A percentile compares a stretch with the other conserved stretches of the same genome.
Evolutionary conservation across 768 basidiomycete species (phyloP).

Genomic region (Leccinum uliginosum): DNA sequence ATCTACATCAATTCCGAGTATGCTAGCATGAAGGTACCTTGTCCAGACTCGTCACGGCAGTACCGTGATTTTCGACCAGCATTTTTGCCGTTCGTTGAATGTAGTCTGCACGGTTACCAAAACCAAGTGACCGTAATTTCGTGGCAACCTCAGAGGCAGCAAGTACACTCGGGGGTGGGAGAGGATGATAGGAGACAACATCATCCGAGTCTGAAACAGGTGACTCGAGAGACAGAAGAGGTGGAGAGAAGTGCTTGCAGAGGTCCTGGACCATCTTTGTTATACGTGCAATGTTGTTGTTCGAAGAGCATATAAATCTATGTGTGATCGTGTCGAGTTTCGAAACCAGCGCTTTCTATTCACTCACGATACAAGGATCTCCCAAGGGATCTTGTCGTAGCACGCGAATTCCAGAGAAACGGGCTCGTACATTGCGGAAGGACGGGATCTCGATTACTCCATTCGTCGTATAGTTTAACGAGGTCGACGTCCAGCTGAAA

Average conservation of each 20-base stretch:
- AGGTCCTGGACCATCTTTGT: constrained; percentile 88
- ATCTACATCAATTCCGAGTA: constrained; percentile 3
- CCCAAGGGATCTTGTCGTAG: constrained; percentile 92
- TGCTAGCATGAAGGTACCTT: constrained; percentile 48
- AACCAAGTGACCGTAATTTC: constrained; percentile 77
- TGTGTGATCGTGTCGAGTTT: constrained; percentile 7
- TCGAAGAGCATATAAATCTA: constrained; percentile 97
- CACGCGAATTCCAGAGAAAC: constrained; percentile 81
- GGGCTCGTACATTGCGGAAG: constrained; percentile 57
- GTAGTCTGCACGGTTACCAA: constrained; percentile 93
- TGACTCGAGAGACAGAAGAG: constrained; percentile 49
- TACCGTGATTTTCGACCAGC: constrained; percentile 55
- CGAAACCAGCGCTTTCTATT: constrained; percentile 1
- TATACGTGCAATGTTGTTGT: constrained; percentile 94
- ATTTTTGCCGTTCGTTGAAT: constrained; percentile 81
- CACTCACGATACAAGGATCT: constrained; percentile 88
- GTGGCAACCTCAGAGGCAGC: constrained; percentile 52
- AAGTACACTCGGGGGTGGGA: constrained; percentile 74
- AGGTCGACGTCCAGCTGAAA: constrained; percentile 85
- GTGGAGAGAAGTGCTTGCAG: constrained; percentile 69
- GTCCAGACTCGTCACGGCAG: constrained; percentile 53
- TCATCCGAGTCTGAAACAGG: constrained; percentile 29
- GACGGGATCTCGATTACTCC: constrained; percentile 69
- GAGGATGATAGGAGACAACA: constrained; percentile 61
- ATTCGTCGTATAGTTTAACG: constrained; percentile 63